Conservation (phyloP, 495 filamentous ascomycete species). For the Hypoxylon fuscum region DNA sequence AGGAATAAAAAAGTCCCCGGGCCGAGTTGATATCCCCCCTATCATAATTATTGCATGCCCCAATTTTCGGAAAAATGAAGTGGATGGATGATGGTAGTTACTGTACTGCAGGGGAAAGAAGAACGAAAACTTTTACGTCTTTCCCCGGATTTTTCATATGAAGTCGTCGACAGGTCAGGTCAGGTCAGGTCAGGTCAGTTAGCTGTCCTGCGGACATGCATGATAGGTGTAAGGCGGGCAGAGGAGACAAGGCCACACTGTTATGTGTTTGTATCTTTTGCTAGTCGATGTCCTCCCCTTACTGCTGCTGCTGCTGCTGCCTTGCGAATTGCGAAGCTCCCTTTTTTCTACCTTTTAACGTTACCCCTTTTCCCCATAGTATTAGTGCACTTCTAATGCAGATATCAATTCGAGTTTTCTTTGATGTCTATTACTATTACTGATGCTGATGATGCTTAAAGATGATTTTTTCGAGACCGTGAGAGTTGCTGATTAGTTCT, state of each 20-base stretch:
- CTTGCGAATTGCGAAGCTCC: conserved; percentile 39
- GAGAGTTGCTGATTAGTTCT: too few species aligned
- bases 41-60: conserved; percentile 42
- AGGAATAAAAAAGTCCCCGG: conserved; percentile 44
- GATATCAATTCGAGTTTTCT: conserved; percentile 58
- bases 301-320: too few species aligned
- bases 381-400: conserved; percentile 65
- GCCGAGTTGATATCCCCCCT: conserved; percentile 40
- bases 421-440: conserved; percentile 31
- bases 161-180: conserved; percentile 12
- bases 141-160: conserved; percentile 31
- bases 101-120: too few species aligned
- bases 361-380: conserved; percentile 52
- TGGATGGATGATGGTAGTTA: conserved; percentile 25
- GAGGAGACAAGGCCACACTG: conserved; percentile 31
- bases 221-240: conserved; percentile 30
- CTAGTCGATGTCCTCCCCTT: conserved; percentile 40
- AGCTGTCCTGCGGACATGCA: conserved; percentile 20
- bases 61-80: conserved; percentile 34
- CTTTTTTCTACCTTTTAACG: conserved; percentile 49
- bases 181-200: too few species aligned
- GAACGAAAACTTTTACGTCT: conserved; percentile 16
- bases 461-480: too few species aligned
- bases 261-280: conserved; percentile 36
- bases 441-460: too few species aligned